These are phyloP conservation scores for Crithidia mellificae DNA, from an alignment of 208 protist species.

Conservation along the genomic window DNA sequence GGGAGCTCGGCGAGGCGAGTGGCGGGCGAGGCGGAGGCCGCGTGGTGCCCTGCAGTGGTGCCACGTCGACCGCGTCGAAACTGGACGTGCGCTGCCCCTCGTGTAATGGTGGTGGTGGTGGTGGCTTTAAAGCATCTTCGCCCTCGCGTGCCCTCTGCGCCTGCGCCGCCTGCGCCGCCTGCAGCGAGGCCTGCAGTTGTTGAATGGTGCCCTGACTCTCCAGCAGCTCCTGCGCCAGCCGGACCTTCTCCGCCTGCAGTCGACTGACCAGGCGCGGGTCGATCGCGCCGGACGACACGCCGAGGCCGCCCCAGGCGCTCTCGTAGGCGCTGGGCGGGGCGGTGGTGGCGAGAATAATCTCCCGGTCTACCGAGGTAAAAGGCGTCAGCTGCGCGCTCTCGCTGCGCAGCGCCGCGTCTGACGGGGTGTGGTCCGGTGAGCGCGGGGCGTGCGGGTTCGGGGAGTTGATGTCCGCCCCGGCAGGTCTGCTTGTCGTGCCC, in stretches of 20 bases:
- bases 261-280: slow-evolving; percentile 9
- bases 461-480: neutral
- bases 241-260: slow-evolving; percentile 11
- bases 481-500: neutral
- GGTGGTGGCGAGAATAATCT: slow-evolving; percentile 3
- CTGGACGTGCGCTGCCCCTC: neutral
- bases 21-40: neutral
- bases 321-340: slow-evolving; percentile 7
- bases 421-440: slow-evolving; percentile 1
- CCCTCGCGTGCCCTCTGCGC: too few species aligned
- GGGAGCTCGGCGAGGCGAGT: slow-evolving; percentile 7
- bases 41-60: neutral
- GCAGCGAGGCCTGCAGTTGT: slow-evolving; percentile 21
- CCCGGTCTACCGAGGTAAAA: slow-evolving; percentile 14
- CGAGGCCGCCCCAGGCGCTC: too few species aligned
- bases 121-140: too few species aligned
- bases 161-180: too few species aligned
- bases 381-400: slow-evolving; percentile 9
- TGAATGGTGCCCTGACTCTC: slow-evolving; percentile 12
- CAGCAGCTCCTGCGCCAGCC: slow-evolving; percentile 21
- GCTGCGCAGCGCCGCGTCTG: slow-evolving; percentile 4
- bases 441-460: slow-evolving; percentile 3
- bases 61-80: neutral
- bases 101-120: too few species aligned
- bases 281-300: too few species aligned